These are phyloP conservation scores for Boletus tylopilopsis DNA, from an alignment of 768 basidiomycete genomes.

Conservation along the genomic window DNA sequence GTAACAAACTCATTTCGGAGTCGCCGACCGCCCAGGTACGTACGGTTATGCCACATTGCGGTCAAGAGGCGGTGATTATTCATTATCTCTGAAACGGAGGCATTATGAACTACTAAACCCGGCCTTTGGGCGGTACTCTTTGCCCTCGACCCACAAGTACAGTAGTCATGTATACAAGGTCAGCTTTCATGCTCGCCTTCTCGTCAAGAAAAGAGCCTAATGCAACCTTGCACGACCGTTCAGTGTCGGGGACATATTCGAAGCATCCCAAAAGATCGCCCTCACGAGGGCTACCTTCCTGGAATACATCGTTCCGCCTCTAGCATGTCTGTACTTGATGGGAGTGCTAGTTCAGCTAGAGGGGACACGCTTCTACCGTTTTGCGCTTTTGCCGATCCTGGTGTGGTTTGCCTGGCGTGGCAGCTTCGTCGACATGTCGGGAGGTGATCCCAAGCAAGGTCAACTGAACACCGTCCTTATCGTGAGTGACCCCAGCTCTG, in stretches of 20 bases:
- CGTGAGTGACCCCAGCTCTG: conserved; percentile 9
- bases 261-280: conserved; percentile 3
- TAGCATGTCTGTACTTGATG: conserved; percentile 44
- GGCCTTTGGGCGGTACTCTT: too few relatives aligned
- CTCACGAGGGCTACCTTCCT: conserved; percentile 23
- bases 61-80: too few relatives aligned
- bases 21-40: too few relatives aligned
- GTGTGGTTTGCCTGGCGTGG: conserved; percentile 43
- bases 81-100: too few relatives aligned
- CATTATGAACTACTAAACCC: too few relatives aligned
- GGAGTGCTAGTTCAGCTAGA: conserved; percentile 50
- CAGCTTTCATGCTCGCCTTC: neutral
- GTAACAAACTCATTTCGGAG: too few relatives aligned
- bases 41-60: too few relatives aligned
- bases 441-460: conserved; percentile 15
- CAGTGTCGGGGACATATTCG: conserved; percentile 2
- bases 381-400: conserved; percentile 48
- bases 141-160: too few relatives aligned
- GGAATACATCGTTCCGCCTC: conserved; percentile 38
- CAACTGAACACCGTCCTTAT: conserved; percentile 11
- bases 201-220: neutral
- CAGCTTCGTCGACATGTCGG: conserved; percentile 21
- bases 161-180: neutral
- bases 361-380: conserved; percentile 39
- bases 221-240: neutral